Base-by-base conservation (phyloP, 2,329 filamentous ascomycete genomes). In the Monosporascus cannonballus region DNA sequence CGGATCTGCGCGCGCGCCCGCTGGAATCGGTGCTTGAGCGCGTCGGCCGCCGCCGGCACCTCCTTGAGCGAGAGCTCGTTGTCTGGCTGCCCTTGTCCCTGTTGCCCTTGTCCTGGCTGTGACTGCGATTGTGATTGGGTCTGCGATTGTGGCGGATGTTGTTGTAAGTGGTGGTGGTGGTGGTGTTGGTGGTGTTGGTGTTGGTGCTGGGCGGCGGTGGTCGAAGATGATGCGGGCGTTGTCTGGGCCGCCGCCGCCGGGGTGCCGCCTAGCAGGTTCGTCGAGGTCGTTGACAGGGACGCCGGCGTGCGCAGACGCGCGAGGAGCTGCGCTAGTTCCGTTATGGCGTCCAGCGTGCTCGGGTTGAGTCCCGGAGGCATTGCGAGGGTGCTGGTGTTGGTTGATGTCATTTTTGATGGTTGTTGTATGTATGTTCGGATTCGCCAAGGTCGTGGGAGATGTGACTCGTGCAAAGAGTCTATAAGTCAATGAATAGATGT, bases 261-360 rank as follows among this genome's bases (percentile, higher is more conserved):
- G 6, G 68, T 67, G 45, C 70, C 69, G 48, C 73, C 65, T 50
- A 24, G 39, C n/a, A 20, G 39, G 39, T 42, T 42, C n/a, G 39
- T 20, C 3, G 39, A 42, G 9, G 39, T 5, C 11, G 30, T 11
- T 5, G 30, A 14, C 11, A 14, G 5, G 30, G 30, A 14, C 30
- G 30, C 9, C 30, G 30, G 30, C 4, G 67, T 5, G 74, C 88
- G 83, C 18, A 96, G 80, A 49, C 89, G 88, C 59, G 84, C 77
- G 56, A 96, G 83, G 60, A 96, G 83, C 54, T 84, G 79, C 64
- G 90, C 86, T 51, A 96, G 83, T 64, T 91, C 84, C 25, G 91
- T 90, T 51, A 96, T 81, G 61, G 90, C 83, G 74, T 96, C 92
- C 73, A 96, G 90, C 48, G 84, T 84, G 69, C 92, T 86, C 27